These are phyloP conservation scores for Sclerotinia minor DNA, from an alignment of 2,329 filamentous ascomycete species.

Conservation along the genomic window DNA sequence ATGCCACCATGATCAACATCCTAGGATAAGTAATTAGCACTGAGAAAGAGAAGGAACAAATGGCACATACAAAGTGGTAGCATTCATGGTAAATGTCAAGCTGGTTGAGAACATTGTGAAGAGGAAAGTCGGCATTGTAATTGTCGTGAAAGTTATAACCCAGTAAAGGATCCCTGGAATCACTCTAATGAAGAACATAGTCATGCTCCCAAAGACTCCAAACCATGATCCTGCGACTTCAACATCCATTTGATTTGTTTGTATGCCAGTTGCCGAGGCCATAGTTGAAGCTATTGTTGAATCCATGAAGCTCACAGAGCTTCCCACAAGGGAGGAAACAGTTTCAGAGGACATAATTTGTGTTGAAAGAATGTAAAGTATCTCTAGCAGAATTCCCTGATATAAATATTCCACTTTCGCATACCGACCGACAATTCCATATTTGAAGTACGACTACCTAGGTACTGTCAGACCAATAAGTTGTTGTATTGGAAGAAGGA, in stretches of 20 bases:
- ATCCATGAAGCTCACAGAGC: slow-evolving; percentile 33
- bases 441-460: neutral
- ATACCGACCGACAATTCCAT: slow-evolving; percentile 14
- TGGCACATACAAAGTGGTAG: slow-evolving; percentile 77
- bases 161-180: slow-evolving; percentile 68
- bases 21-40: slow-evolving; percentile 44
- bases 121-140: slow-evolving; percentile 84
- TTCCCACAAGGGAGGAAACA: slow-evolving; percentile 31
- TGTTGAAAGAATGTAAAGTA: slow-evolving; percentile 6
- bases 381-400: slow-evolving; percentile 10
- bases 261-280: slow-evolving; percentile 30
- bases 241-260: slow-evolving; percentile 41
- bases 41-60: slow-evolving; percentile 27
- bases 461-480: neutral
- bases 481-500: slow-evolving; percentile 9
- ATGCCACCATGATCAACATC: slow-evolving; percentile 72
- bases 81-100: slow-evolving; percentile 97
- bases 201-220: slow-evolving; percentile 55
- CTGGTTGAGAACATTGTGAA: slow-evolving; percentile 90
- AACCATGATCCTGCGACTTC: slow-evolving; percentile 54
- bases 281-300: slow-evolving; percentile 30
- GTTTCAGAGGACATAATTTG: slow-evolving; percentile 27
- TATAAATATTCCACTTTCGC: neutral
- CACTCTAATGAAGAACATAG: slow-evolving; percentile 56
- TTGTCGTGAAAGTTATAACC: slow-evolving; percentile 79